Percentiles rank a stretch among this genome's conserved stretches.
Evolutionary conservation across 1,284 basidiomycete species (phyloP).

Genomic region (Apiotrichum mycotoxinovorans): DNA sequence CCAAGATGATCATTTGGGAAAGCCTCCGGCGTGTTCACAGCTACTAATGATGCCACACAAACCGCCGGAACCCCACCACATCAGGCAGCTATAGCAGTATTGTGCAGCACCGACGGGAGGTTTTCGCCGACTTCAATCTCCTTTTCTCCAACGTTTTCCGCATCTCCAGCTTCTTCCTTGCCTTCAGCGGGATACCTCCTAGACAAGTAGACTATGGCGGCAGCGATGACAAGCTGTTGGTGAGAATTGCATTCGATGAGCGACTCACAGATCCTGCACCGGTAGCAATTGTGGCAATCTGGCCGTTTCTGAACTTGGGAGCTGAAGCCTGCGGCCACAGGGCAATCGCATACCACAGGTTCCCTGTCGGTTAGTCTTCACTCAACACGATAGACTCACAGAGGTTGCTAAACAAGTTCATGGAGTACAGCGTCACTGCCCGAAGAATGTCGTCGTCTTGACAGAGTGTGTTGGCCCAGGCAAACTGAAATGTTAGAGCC

Average conservation of each 20-base stretch:
- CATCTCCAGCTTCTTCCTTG: no score
- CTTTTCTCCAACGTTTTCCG: no score
- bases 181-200: slow-evolving; percentile 13
- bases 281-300: slow-evolving; percentile 35
- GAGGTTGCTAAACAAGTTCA: slow-evolving; percentile 17
- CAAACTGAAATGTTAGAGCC: not conserved
- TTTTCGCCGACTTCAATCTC: no score
- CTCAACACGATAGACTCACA: not conserved
- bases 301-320: slow-evolving; percentile 33
- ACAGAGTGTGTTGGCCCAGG: slow-evolving; percentile 16
- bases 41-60: no score
- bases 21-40: no score
- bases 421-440: slow-evolving; percentile 16
- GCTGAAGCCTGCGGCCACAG: slow-evolving; percentile 31
- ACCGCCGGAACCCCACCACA: no score
- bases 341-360: slow-evolving; percentile 36
- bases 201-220: slow-evolving; percentile 25
- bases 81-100: no score
- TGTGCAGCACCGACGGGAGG: no score
- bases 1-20: no score
- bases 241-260: not conserved
- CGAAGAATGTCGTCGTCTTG: slow-evolving; percentile 15
- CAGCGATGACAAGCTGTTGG: slow-evolving; percentile 14
- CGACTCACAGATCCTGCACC: slow-evolving; percentile 16
- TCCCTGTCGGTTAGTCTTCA: not conserved